Evolutionary conservation across 371 early-diverging fungal genomes (phyloP), one percentile per base, ranked within the genome.

Genomic region (Entomophthora muscae): DNA sequence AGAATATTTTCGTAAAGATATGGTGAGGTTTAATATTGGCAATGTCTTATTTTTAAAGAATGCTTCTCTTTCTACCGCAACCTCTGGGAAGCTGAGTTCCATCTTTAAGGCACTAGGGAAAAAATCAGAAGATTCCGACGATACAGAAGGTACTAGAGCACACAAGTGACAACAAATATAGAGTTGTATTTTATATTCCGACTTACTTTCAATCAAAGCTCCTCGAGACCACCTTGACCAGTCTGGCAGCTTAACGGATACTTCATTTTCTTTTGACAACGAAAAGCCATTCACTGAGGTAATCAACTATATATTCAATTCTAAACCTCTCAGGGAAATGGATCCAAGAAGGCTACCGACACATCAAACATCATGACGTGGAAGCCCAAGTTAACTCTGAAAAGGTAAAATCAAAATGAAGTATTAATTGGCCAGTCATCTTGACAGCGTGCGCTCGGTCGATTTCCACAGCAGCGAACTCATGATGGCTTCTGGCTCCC

Each of bases 391-490:
- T 67, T 78, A 2, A 76, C 80, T 1, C 70, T 83, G 23, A 79
- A 74, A 69, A 81, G 81, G 54, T 63, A 55, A 17, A 17, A 2
- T 53, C 28, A 5, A 59, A 17, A 2, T 32, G 10, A 59, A 32
- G 2, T 31, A 61, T 21, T 31, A 24, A n/a, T 42, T n/a, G 26
- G 2, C 23, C 68, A 89, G 90, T 66, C 93, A 93, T 67, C 65
- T 90, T 22, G 93, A 90, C 68, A 76, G 85, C 0, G 83, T 93
- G 1, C 77, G 90, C 28, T 68, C 84, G 1, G 73, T 89, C 10
- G 74, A 76, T 23, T 88, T 88, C 64, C 86, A 89, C 66, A 79
- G 83, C 21, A 67, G 55, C 3, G 81, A 83, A 52, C 73, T 76
- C 63, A 69, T 81, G 0, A 68, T 90, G 26, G 74, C 85, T 13